Evolutionary conservation across 805 yeast genomes (phyloP), one percentile per base, ranked within the genome.

Genomic region (Scheffersomyces stipitis): DNA sequence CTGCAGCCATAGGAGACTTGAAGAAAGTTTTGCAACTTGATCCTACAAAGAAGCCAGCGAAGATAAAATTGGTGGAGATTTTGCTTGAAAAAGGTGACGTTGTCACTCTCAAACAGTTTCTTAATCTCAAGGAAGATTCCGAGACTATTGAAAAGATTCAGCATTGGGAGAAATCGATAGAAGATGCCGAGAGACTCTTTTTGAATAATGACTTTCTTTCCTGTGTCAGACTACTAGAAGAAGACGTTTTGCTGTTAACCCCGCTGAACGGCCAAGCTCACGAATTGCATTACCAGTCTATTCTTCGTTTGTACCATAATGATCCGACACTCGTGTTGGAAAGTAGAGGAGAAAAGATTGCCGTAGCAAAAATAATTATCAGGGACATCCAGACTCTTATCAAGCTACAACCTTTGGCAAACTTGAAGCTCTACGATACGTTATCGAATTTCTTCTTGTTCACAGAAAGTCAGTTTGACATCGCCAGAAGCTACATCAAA

Each of bases 1-100:
- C 56, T 22, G 64, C 65, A 26, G 83, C 90, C 0, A 62, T 79
- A 5, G 55, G 56, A 2, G 81, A 78, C 45, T 76, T 83, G 38
- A 66, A 71, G 39, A 52, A 47, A 10, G 75, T 83, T 16, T 52
- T 77, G 31, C 49, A 53, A n/a, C 51, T 66, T 8, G 73, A 64
- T 44, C 66, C 66, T 4, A 58, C 51, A 37, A 69, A 66, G 39
- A 46, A 49, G 10, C 71, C 78, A 1, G 84, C 88, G n/a, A 63
- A 66, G 33, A 58, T 54, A 7, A 74, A 76, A 41, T 58, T 78
- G 34, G 48, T 64, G 12, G 78, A 78, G 1, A 45, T 83, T 20
- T 68, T 76, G 36, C 50, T 76, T 20, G 75, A 75, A 40, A 66
- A 69, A 44, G 89, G 89, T 2, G 64, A 64, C 15, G 66, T 74